These are phyloP conservation scores for Nitzschia palea DNA, from an alignment of 108 stramenopile genomes.

Conservation along the genomic window DNA sequence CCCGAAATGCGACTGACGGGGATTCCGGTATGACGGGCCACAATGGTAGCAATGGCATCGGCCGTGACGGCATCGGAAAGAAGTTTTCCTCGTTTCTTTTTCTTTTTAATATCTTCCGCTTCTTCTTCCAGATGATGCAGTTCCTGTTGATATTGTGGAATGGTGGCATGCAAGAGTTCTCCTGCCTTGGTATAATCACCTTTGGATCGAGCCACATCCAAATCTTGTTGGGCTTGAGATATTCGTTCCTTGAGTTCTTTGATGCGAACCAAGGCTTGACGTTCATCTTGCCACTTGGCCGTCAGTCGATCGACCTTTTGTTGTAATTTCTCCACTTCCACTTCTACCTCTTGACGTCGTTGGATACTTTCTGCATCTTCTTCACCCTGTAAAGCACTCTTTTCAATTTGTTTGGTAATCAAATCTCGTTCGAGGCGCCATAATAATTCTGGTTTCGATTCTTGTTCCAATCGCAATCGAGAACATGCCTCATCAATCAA, in stretches of 20 bases:
- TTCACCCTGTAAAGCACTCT: constrained; percentile 71
- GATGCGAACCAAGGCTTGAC: constrained; percentile 53
- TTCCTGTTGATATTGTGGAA: constrained; percentile 71
- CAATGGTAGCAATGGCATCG: constrained; percentile 81
- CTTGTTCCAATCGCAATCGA: constrained; percentile 72
- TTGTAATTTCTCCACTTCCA: constrained; percentile 68
- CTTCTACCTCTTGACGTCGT: constrained; percentile 48
- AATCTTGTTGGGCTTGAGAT: constrained; percentile 57
- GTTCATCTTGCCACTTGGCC: constrained; percentile 63
- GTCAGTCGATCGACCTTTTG: constrained; percentile 64
- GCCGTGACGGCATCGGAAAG: constrained; percentile 69
- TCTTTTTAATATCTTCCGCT: constrained; percentile 33
- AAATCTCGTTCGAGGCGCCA: constrained; percentile 79
- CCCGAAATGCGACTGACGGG: constrained; percentile 50
- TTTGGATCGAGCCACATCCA: constrained; percentile 60
- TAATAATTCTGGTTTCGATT: constrained; percentile 75
- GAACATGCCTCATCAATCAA: constrained; percentile 94
- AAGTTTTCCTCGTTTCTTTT: constrained; percentile 46
- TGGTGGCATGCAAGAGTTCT: constrained; percentile 67
- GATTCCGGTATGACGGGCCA: constrained; percentile 78
- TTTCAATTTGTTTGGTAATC: constrained; percentile 80
- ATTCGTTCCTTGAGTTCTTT: constrained; percentile 77
- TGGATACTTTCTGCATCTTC: constrained; percentile 47
- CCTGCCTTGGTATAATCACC: constrained; percentile 66
- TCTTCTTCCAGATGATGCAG: constrained; percentile 59